phyloP scores from a whole-genome alignment of 192 early-diverging fungal genomes.

The Nowakowskiella sp. region DNA sequence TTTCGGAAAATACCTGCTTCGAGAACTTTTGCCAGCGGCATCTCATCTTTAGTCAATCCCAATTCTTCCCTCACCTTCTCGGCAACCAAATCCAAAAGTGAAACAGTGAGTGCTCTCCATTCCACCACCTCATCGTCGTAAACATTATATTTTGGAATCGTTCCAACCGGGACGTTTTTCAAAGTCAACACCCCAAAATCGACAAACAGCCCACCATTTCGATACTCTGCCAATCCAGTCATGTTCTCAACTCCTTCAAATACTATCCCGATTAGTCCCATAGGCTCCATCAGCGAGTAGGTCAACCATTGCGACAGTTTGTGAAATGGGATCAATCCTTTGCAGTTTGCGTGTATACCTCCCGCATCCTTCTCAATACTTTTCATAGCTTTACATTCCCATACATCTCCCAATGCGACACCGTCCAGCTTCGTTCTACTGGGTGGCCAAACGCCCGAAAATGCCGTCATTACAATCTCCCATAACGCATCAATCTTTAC shows the following conservation, averaged over 20 bases:
- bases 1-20: conserved; percentile 61
- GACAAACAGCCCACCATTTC: conserved; percentile 70
- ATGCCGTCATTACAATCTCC: conserved; percentile 67
- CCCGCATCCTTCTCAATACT: conserved; percentile 4
- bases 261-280: conserved; percentile 39
- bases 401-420: conserved; percentile 80
- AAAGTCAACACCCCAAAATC: conserved; percentile 68
- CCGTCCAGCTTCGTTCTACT: conserved; percentile 70
- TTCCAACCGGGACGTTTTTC: conserved; percentile 22
- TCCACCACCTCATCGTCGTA: conserved; percentile 80
- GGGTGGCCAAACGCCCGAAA: conserved; percentile 80
- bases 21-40: conserved; percentile 77
- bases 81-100: conserved; percentile 66
- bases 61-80: conserved; percentile 51
- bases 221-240: conserved; percentile 65
- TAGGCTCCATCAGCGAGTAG: conserved; percentile 80
- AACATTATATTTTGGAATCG: conserved; percentile 63
- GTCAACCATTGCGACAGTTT: conserved; percentile 96
- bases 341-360: conserved; percentile 1
- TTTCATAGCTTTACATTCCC: conserved; percentile 61
- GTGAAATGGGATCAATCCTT: conserved; percentile 71
- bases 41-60: conserved; percentile 35
- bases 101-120: conserved; percentile 88
- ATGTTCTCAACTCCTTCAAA: conserved; percentile 55
- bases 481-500: conserved; percentile 67